Conservation (phyloP, 208 protist species). For the Crithidia brevicula region DNA sequence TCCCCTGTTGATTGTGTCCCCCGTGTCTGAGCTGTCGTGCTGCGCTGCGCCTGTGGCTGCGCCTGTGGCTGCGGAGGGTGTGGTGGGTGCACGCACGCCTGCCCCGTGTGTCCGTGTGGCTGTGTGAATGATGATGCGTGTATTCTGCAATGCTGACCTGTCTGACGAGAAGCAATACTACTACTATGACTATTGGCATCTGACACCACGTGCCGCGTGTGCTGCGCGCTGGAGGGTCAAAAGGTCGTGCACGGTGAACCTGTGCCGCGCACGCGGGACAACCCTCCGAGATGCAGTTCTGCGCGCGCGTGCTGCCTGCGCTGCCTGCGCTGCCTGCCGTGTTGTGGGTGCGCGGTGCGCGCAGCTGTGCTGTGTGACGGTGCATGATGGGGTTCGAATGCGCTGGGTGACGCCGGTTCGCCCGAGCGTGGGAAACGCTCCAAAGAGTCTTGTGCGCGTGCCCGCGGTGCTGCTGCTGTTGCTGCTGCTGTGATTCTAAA, state of each 20-base stretch:
- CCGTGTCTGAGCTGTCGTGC: slow-evolving; percentile 36
- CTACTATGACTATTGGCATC: slow-evolving; percentile 45
- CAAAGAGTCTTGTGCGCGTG: slow-evolving; percentile 34
- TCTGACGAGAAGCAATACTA: slow-evolving; percentile 31
- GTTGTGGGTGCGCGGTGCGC: not conserved
- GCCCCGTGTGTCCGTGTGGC: not conserved
- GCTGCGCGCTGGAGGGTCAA: slow-evolving; percentile 2
- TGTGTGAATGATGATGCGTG: slow-evolving; percentile 32
- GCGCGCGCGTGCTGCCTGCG: too few relatives aligned
- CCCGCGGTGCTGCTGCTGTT: slow-evolving; percentile 13
- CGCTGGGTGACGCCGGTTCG: slow-evolving; percentile 40
- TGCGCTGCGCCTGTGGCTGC: not conserved
- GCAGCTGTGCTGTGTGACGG: not conserved
- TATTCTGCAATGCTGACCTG: slow-evolving; percentile 36
- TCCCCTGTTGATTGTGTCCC: slow-evolving; percentile 36
- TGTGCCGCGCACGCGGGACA: slow-evolving; percentile 20
- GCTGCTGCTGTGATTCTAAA: slow-evolving; percentile 11
- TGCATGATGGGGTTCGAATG: slow-evolving; percentile 53
- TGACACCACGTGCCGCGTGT: slow-evolving; percentile 12
- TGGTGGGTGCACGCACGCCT: not conserved
- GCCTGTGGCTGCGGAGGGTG: not conserved
- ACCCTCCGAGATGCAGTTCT: slow-evolving; percentile 13
- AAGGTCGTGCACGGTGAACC: slow-evolving; percentile 14
- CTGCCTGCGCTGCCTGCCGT: too few relatives aligned
- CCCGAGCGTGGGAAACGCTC: slow-evolving; percentile 58